A percentile compares a stretch with the other conserved stretches of the same genome.
Evolutionary conservation across 352 stramenopile species (phyloP).

Genomic region (Pythium inflatum): DNA sequence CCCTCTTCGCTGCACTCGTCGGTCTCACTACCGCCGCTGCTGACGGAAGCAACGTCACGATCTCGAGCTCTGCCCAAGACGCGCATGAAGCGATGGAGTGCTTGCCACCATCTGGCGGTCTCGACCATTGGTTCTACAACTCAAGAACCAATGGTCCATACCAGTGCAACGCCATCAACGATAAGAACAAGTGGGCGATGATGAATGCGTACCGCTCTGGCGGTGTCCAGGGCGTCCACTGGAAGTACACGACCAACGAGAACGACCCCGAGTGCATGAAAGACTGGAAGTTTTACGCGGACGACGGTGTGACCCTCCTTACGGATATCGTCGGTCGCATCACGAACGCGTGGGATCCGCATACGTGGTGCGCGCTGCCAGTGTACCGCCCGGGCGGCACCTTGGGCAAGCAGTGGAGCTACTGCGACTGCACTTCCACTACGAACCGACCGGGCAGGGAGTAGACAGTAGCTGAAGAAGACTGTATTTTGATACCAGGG

Average conservation of each 20-base stretch:
- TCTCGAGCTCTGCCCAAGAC: neutral
- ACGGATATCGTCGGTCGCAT: neutral
- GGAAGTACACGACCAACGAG: constrained; percentile 14
- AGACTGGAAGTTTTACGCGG: constrained; percentile 9
- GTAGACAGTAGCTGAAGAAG: too few species aligned
- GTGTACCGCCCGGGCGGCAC: neutral
- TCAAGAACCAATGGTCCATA: neutral
- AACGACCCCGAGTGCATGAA: constrained; percentile 4
- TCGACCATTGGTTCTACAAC: neutral
- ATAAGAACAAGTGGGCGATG: too few species aligned
- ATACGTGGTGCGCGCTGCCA: neutral
- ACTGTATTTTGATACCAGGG: too few species aligned
- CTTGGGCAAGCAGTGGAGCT: neutral
- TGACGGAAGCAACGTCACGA: too few species aligned
- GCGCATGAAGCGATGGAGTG: neutral
- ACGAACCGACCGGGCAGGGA: too few species aligned
- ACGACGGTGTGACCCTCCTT: neutral
- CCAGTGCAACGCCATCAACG: neutral
- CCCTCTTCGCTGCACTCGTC: too few species aligned
- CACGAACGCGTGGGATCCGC: neutral
- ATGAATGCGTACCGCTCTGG: constrained; percentile 1
- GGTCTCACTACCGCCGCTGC: too few species aligned
- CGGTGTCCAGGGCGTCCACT: neutral
- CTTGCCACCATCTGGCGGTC: neutral
- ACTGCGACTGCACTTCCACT: neutral